Evolutionary conservation across 495 filamentous ascomycete genomes (phyloP).

Genomic region (Saxophila tyrrhenica): DNA sequence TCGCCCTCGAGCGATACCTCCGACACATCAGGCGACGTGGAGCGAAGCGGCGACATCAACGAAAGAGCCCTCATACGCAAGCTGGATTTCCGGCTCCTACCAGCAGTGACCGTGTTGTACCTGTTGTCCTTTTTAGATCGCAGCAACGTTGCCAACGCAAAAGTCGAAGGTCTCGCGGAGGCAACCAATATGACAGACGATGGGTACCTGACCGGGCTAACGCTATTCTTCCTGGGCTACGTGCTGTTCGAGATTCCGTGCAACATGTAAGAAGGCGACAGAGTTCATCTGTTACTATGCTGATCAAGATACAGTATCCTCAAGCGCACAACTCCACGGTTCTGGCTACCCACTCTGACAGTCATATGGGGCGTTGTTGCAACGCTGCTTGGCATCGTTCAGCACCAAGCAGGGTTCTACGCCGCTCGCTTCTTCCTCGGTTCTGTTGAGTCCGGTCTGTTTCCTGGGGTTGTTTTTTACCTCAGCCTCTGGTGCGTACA

Average conservation of each 20-base stretch:
- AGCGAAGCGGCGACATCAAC: not conserved
- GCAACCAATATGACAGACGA: constrained; percentile 60
- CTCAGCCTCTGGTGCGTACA: constrained; percentile 27
- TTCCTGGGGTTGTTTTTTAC: constrained; percentile 27
- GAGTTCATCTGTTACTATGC: too few relatives aligned
- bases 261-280: too few relatives aligned
- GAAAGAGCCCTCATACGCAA: constrained; percentile 55
- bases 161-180: constrained; percentile 49
- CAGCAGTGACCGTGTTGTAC: constrained; percentile 57
- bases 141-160: constrained; percentile 56
- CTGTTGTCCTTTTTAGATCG: constrained; percentile 64
- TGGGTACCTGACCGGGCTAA: constrained; percentile 49
- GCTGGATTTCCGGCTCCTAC: constrained; percentile 52
- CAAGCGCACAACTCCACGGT: constrained; percentile 55
- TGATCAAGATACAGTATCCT: too few relatives aligned
- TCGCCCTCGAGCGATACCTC: not conserved
- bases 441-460: constrained; percentile 25
- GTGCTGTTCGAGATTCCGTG: constrained; percentile 48
- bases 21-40: not conserved
- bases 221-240: constrained; percentile 40
- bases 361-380: constrained; percentile 43
- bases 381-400: constrained; percentile 23
- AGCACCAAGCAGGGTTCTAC: constrained; percentile 22
- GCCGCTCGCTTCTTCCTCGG: constrained; percentile 23
- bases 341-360: constrained; percentile 48